Evolutionary conservation across 1,139 yeast species (phyloP), one percentile per base, ranked within the genome.

Genomic region (Pichiaceae sp.): DNA sequence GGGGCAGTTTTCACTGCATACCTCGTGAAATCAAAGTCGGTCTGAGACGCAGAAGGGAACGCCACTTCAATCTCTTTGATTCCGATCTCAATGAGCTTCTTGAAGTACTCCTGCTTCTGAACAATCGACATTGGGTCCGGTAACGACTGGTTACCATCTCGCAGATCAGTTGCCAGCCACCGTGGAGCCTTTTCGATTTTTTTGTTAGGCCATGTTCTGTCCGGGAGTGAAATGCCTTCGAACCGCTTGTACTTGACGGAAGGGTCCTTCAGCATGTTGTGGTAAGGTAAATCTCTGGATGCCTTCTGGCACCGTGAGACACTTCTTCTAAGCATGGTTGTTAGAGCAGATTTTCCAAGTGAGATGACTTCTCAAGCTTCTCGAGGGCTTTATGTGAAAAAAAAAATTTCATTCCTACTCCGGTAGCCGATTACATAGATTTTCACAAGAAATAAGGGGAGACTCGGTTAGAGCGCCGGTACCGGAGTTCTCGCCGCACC

Each of bases 31-130:
- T 91, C 97, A 56, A 89, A 91, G 62, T 91, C 98, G 19, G 86
- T 78, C 59, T 89, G 96, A 4, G 95, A 84, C 3, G 97, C 97
- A 29, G 95, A 79, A 8, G 98, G 97, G 66, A 91, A 91, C 0
- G 96, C 77, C 15, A 91, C 97, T 62, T 91, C 98, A 48, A 91
- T 91, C 63, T 91, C 98, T 61, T 91, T 91, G 68, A 87, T 89
- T 0, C 97, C 98, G 38, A 87, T 68, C 35, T 85, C 93, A 9
- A 89, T 65, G 40, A 91, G 70, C 61, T 87, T 86, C 46, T 79
- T 75, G 69, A 89, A 91, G 60, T 86, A 89, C 54, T 78, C 86
- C 60, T 85, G 84, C 66, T 91, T 91, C 62, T 91, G 96, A 30
- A 72, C 83, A 29, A 87, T 75, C 29, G 87, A 72, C 98, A 91